phyloP scores from a whole-genome alignment of 768 basidiomycete genomes.

The Pulveroboletus sp. region DNA sequence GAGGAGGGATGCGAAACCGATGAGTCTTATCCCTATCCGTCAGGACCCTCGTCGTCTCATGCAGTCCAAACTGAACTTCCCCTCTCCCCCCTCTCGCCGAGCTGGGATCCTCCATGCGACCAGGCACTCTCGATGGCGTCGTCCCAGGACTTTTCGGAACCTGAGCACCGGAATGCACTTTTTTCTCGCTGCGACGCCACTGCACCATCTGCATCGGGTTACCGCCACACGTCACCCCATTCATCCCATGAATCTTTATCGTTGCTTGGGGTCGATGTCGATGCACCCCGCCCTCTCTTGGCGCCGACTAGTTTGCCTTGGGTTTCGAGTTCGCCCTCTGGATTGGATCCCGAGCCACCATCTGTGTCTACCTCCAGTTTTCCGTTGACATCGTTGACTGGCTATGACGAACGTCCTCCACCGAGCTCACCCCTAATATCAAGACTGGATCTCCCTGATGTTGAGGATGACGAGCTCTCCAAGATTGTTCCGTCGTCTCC shows the following conservation, averaged over 20 bases:
- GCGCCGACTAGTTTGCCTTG: conserved; percentile 24
- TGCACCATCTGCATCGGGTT: conserved; percentile 13
- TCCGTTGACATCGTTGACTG: conserved; percentile 23
- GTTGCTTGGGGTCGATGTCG: conserved; percentile 24
- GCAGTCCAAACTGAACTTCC: conserved; percentile 13
- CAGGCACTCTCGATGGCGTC: conserved; percentile 11
- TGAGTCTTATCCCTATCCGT: conserved; percentile 13
- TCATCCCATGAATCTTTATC: conserved; percentile 18
- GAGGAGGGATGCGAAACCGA: conserved; percentile 20
- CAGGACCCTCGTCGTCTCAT: conserved; percentile 14
- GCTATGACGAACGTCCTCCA: conserved; percentile 15
- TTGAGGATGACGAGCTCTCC: conserved; percentile 24
- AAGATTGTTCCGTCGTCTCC: conserved; percentile 26
- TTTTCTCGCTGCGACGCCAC: conserved; percentile 15
- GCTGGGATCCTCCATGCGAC: conserved; percentile 22
- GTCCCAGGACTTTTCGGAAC: conserved; percentile 14
- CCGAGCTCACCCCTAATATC: conserved; percentile 32
- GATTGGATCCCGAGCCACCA: conserved; percentile 15
- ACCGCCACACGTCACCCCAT: conserved; percentile 9
- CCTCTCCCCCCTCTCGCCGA: conserved; percentile 35
- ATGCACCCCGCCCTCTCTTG: conserved; percentile 14
- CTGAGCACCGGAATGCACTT: conserved; percentile 14
- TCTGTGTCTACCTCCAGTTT: conserved; percentile 7
- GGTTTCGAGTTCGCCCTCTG: conserved; percentile 8
- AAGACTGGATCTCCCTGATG: conserved; percentile 28